These are phyloP conservation scores for Dioscorea alata DNA, from an alignment of 106 monocot species.

Conservation along the genomic window DNA sequence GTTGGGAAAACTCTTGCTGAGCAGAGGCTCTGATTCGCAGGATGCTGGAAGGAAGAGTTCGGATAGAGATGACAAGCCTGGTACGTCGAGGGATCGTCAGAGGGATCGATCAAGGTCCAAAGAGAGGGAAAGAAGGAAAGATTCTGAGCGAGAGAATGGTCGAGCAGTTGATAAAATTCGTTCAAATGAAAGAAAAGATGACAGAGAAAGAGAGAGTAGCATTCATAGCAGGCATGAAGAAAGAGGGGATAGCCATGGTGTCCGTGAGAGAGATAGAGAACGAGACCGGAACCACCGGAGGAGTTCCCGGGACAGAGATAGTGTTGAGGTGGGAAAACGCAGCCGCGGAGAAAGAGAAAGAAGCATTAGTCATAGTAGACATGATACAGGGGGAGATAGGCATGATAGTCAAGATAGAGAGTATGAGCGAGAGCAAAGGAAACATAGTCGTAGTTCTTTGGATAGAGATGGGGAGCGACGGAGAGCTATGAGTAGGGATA, in stretches of 20 bases:
- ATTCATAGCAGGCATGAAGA: constrained; percentile 36
- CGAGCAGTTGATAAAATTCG: constrained; percentile 4
- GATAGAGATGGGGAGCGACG: constrained; percentile 24
- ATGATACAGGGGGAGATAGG: constrained; percentile 11
- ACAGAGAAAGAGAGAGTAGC: constrained; percentile 44
- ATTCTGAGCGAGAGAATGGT: constrained; percentile 18
- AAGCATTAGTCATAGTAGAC: constrained; percentile 18
- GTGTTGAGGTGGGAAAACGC: constrained; percentile 1
- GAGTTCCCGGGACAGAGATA: constrained; percentile 25
- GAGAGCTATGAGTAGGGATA: constrained; percentile 22
- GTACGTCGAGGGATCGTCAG: constrained; percentile 16
- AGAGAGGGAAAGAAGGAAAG: constrained; percentile 19
- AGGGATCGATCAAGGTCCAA: constrained; percentile 25
- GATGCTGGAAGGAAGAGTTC: constrained; percentile 5
- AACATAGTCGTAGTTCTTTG: constrained; percentile 2
- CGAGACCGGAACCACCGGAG: constrained; percentile 16
- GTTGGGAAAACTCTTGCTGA: background rate
- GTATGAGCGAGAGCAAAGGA: constrained; percentile 26
- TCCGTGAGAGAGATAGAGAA: constrained; percentile 26
- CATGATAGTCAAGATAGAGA: constrained; percentile 14
- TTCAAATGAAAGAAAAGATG: constrained; percentile 14
- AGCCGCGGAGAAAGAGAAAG: constrained; percentile 24
- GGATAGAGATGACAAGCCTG: constrained; percentile 12
- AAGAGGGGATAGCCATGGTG: constrained; percentile 18
- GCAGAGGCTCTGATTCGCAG: constrained; percentile 4